These are phyloP conservation scores for Pseudogymnoascus sp. DNA, from an alignment of 2,329 filamentous ascomycete species.

Conservation along the genomic window DNA sequence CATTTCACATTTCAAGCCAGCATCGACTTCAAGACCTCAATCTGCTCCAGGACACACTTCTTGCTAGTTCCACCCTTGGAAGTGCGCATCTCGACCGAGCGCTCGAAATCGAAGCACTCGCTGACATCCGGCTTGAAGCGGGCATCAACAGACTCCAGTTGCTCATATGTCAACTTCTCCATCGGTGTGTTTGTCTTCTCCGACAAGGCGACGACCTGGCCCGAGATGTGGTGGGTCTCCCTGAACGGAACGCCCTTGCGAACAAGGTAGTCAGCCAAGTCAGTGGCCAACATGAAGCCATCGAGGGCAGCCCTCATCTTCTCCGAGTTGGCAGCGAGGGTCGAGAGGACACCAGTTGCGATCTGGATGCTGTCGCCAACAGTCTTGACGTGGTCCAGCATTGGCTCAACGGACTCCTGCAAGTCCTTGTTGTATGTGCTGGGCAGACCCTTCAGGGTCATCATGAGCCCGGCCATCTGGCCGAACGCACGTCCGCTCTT, in stretches of 20 bases:
- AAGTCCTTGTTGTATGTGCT: slow-evolving; percentile 86
- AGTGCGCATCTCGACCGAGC: slow-evolving; percentile 69
- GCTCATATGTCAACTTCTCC: slow-evolving; percentile 58
- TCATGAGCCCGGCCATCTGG: slow-evolving; percentile 73
- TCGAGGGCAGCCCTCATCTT: slow-evolving; percentile 74
- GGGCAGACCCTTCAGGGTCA: slow-evolving; percentile 62
- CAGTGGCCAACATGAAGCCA: slow-evolving; percentile 73
- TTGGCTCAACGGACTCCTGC: slow-evolving; percentile 78
- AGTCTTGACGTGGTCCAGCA: slow-evolving; percentile 78
- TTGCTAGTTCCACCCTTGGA: slow-evolving; percentile 73
- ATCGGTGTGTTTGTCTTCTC: slow-evolving; percentile 60
- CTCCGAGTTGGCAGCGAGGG: slow-evolving; percentile 59
- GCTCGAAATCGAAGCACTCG: slow-evolving; percentile 70
- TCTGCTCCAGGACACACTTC: slow-evolving; percentile 56
- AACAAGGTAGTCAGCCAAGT: slow-evolving; percentile 58
- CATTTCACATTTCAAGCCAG: slow-evolving; percentile 17
- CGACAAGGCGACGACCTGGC: slow-evolving; percentile 62
- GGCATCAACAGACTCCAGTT: slow-evolving; percentile 59
- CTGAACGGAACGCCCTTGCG: slow-evolving; percentile 66
- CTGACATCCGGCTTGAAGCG: slow-evolving; percentile 66
- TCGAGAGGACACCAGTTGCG: slow-evolving; percentile 70
- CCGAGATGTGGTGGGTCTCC: slow-evolving; percentile 72
- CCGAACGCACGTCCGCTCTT: slow-evolving; percentile 72
- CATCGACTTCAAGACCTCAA: slow-evolving; percentile 41
- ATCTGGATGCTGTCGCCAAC: slow-evolving; percentile 75